Evolutionary conservation across 2,329 filamentous ascomycete species (phyloP), one percentile per base, ranked within the genome.

Genomic region (Trichoderma semiorbis): DNA sequence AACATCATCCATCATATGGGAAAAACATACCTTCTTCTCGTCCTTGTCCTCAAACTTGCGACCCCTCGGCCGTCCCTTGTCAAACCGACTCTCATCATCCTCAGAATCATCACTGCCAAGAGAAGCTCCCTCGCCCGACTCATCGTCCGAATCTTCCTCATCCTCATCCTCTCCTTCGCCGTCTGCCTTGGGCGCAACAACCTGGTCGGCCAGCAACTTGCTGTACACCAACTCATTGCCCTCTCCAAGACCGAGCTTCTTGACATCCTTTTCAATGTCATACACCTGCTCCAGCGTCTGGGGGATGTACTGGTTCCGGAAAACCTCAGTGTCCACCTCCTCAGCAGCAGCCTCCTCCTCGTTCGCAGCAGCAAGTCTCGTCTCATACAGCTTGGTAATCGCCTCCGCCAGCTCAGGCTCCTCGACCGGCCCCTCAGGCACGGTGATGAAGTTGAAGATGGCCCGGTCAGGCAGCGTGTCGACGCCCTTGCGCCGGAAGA

Each of bases 221-320:
- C 91, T 90, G 83, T 98, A 98, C 1, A 97, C 89, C 0, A 98
- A 85, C n/a, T 92, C 90, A 14, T 89, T 88, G 24, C 91, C 93
- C 74, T 92, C 87, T 6, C 94, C 94, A 57, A 90, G 86, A 8
- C 89, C 89, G 26, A 97, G 88, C 79, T 90, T 91, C 76, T 93
- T 91, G 2, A 91, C 93, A 76, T 98, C 96, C 76, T 95, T 92
- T 81, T 98, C 96, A 65, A 97, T 91, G 79, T 99, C 95, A 81
- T 98, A 98, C 5, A 99, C 95, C 78, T 99, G 94, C 76, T 98
- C 93, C 57, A 99, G 86, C 0, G 93, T 98, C 81, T 97, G 95
- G 0, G 96, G 96, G 67, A 99, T 98, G 81, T 97, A 99, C 80
- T 98, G 94, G 78, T 97, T 92, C 77, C 95, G 89, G 84, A 98